phyloP scores from a whole-genome alignment of 1,284 basidiomycete genomes.

The Chiua sp. region DNA sequence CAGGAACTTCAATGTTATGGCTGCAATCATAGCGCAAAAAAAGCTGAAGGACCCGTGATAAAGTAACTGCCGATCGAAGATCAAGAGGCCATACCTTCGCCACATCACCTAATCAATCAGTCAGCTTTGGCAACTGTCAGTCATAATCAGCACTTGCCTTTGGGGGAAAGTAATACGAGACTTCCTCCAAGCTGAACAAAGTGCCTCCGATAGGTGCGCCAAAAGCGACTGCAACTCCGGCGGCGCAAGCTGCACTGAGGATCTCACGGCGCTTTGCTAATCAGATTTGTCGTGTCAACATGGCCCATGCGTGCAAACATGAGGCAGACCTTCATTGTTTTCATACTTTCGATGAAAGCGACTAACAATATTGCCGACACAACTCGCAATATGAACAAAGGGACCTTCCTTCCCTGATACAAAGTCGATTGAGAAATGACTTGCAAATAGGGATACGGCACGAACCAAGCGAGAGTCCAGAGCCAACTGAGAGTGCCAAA shows the following conservation, averaged over 20 bases:
- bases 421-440: constrained; percentile 5
- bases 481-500: constrained; percentile 89
- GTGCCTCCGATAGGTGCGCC: constrained; percentile 95
- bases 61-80: constrained; percentile 2
- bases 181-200: constrained; percentile 91
- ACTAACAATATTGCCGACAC: constrained; percentile 94
- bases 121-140: neutral
- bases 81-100: constrained; percentile 66
- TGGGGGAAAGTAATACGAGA: constrained; percentile 95
- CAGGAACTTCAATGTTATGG: constrained; percentile 85
- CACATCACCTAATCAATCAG: constrained; percentile 69
- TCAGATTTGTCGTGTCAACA: constrained; percentile 2
- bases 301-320: neutral
- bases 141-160: constrained; percentile 56
- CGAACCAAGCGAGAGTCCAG: constrained; percentile 83
- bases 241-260: constrained; percentile 90
- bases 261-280: constrained; percentile 90
- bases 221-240: constrained; percentile 90
- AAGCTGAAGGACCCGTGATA: constrained; percentile 52
- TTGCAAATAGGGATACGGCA: constrained; percentile 9
- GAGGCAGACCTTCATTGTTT: constrained; percentile 80
- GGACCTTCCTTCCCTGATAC: constrained; percentile 86
- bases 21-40: constrained; percentile 95
- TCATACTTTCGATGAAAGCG: constrained; percentile 90
- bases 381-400: constrained; percentile 95